Evolutionary conservation across 106 monocot genomes (phyloP).

Genomic region (Phalaenopsis aphrodite): DNA sequence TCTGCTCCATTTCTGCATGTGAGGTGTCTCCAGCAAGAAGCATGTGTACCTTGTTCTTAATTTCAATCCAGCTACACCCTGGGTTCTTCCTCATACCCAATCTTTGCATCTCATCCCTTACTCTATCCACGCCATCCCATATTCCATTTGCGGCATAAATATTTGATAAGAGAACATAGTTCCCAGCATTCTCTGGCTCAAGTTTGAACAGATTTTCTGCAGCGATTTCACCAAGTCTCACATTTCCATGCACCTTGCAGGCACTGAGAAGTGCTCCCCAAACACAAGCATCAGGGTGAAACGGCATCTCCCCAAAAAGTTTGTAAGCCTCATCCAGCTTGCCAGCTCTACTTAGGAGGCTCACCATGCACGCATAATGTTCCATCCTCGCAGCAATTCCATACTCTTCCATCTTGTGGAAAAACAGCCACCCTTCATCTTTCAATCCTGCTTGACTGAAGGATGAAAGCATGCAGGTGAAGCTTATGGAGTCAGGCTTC

Average conservation of each 20-base stretch:
- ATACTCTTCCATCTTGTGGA: slow-evolving; percentile 46
- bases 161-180: slow-evolving; percentile 72
- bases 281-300: slow-evolving; percentile 59
- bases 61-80: slow-evolving; percentile 80
- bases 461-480: slow-evolving; percentile 56
- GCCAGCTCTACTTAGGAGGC: slow-evolving; percentile 61
- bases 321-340: slow-evolving; percentile 51
- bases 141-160: slow-evolving; percentile 71
- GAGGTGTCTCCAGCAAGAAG: slow-evolving; percentile 63
- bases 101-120: slow-evolving; percentile 52
- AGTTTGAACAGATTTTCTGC: slow-evolving; percentile 55
- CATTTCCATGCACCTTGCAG: slow-evolving; percentile 52
- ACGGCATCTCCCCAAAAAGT: slow-evolving; percentile 45
- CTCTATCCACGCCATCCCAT: slow-evolving; percentile 38
- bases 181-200: slow-evolving; percentile 74
- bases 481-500: slow-evolving; percentile 56
- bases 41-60: slow-evolving; percentile 62
- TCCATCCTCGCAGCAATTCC: slow-evolving; percentile 49
- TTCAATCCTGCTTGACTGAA: slow-evolving; percentile 61
- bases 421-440: slow-evolving; percentile 44
- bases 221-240: slow-evolving; percentile 63
- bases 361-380: slow-evolving; percentile 81
- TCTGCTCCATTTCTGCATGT: slow-evolving; percentile 49
- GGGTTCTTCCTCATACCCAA: slow-evolving; percentile 66
- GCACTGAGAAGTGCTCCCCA: slow-evolving; percentile 83